A percentile compares a stretch with the other conserved stretches of the same genome.
phyloP scores from a whole-genome alignment of 75 land plant genomes.

The Larix kaempferi region DNA sequence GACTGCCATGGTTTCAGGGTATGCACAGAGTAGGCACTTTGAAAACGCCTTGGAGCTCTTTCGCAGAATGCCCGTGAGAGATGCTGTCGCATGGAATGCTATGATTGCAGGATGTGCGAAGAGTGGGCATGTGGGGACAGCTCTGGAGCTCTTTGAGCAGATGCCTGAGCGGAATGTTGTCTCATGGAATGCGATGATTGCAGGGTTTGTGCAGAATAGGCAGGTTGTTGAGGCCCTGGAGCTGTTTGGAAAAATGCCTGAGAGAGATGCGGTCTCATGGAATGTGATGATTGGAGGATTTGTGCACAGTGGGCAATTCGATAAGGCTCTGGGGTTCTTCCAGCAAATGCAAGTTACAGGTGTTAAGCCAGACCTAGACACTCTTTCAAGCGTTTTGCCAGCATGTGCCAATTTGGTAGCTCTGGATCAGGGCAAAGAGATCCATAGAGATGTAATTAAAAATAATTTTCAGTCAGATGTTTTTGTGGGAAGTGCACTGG shows the following conservation, averaged over 20 bases:
- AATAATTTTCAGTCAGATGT: slow-evolving; percentile 1
- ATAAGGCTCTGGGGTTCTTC: slow-evolving; percentile 4
- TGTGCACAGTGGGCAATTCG: not conserved
- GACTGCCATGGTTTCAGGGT: slow-evolving; percentile 30
- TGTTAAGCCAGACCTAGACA: slow-evolving; percentile 6
- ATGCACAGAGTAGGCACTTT: slow-evolving; percentile 19
- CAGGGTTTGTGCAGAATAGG: not conserved
- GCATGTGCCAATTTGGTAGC: slow-evolving; percentile 21
- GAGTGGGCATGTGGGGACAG: not conserved
- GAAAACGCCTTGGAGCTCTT: slow-evolving; percentile 4
- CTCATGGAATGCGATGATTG: slow-evolving; percentile 7
- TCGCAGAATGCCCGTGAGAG: not conserved
- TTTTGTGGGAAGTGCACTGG: slow-evolving; percentile 24
- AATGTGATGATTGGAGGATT: slow-evolving; percentile 9
- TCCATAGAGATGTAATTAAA: slow-evolving; percentile 14
- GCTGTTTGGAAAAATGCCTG: slow-evolving; percentile 9
- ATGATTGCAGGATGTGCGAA: slow-evolving; percentile 11
- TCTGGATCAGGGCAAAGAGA: not conserved
- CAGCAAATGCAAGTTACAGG: not conserved
- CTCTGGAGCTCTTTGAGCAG: slow-evolving; percentile 10
- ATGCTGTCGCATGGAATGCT: slow-evolving; percentile 7
- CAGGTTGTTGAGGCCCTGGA: slow-evolving; percentile 5
- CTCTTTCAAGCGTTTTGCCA: slow-evolving; percentile 9
- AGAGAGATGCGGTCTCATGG: slow-evolving; percentile 7
- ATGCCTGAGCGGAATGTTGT: slow-evolving; percentile 11